These are phyloP conservation scores for Arachis stenosperma DNA, from an alignment of 306 rosid genomes.

Conservation along the genomic window DNA sequence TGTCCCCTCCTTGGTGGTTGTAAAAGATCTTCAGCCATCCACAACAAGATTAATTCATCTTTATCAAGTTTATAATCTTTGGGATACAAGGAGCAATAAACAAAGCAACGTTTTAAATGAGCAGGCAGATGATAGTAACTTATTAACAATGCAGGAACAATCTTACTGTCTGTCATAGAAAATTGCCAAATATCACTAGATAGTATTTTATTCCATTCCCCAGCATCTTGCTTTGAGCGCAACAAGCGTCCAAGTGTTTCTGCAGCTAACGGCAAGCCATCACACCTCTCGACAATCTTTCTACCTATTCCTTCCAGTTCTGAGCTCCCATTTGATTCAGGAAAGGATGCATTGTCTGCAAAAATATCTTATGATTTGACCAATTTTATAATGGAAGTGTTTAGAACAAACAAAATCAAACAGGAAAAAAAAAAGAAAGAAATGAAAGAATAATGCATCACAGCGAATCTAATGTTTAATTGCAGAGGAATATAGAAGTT, in stretches of 20 bases:
- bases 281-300: conserved; percentile 26
- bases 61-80: conserved; percentile 32
- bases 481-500: too few relatives aligned
- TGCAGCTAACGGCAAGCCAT: conserved; percentile 47
- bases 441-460: too few relatives aligned
- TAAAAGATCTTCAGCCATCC: conserved; percentile 44
- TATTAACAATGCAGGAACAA: conserved; percentile 28
- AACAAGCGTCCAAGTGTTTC: conserved; percentile 38
- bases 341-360: too few relatives aligned
- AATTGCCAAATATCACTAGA: conserved; percentile 28
- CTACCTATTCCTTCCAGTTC: neutral
- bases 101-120: conserved; percentile 47
- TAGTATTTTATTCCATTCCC: conserved; percentile 10
- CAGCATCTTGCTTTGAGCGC: neutral
- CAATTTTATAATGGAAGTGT: too few relatives aligned
- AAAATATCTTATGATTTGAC: too few relatives aligned
- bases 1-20: neutral
- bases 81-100: conserved; percentile 47
- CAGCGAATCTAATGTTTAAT: too few relatives aligned
- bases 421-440: too few relatives aligned
- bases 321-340: neutral
- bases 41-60: conserved; percentile 1
- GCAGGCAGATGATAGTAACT: conserved; percentile 47
- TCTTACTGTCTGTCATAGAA: neutral
- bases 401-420: too few relatives aligned